phyloP scores from a whole-genome alignment of 1,284 basidiomycete genomes.

The Boletus mariae region DNA sequence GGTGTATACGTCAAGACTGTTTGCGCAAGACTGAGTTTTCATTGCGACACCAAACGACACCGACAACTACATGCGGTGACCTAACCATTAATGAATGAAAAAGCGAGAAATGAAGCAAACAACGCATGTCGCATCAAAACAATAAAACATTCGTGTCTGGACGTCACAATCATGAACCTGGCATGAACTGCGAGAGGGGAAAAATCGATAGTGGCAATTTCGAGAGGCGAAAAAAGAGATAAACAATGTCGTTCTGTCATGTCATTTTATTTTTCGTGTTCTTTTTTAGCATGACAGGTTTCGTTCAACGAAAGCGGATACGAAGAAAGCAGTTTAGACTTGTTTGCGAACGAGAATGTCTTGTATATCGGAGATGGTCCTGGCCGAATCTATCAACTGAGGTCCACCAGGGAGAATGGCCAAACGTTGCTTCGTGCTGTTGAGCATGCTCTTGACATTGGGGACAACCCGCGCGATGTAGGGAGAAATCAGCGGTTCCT shows the following conservation, averaged over 20 bases:
- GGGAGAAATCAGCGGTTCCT: constrained; percentile 78
- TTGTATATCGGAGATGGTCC: constrained; percentile 69
- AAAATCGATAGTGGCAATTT: not conserved
- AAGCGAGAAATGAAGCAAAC: constrained; percentile 9
- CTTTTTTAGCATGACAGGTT: not conserved
- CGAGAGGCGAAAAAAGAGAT: not conserved
- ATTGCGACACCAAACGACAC: constrained; percentile 13
- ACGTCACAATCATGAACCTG: constrained; percentile 27
- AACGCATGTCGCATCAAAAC: not conserved
- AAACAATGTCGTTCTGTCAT: constrained; percentile 6
- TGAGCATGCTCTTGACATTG: constrained; percentile 68
- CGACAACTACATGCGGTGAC: constrained; percentile 24
- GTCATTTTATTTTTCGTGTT: constrained; percentile 2
- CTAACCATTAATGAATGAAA: constrained; percentile 5
- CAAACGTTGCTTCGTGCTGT: constrained; percentile 73
- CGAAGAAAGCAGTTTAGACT: constrained; percentile 8
- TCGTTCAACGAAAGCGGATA: not conserved
- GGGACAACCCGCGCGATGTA: constrained; percentile 77
- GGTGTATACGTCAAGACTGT: no score
- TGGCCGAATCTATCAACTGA: constrained; percentile 59
- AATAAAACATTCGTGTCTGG: not conserved
- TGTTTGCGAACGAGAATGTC: constrained; percentile 66
- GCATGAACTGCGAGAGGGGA: constrained; percentile 19
- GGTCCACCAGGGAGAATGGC: constrained; percentile 70
- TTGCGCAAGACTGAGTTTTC: not conserved